Evolutionary conservation across 139 green algal genomes (phyloP).

Genomic region (Closterium sp.): DNA sequence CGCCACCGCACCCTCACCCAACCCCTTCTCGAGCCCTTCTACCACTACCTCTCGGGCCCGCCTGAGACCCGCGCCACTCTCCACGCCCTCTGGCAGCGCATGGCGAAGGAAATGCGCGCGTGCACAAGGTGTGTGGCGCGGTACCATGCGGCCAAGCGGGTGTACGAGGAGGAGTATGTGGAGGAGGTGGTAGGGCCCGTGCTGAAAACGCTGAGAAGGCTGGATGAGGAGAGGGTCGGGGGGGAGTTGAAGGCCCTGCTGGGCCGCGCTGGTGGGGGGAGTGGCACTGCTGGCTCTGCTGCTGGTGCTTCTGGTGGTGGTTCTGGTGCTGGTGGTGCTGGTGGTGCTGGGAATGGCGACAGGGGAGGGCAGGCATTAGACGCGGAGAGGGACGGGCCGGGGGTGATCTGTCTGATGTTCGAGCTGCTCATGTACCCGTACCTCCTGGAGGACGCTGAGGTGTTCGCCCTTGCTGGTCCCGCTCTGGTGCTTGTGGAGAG

Average conservation of each 20-base stretch:
- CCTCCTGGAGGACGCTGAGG: conserved; percentile 23
- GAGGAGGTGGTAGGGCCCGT: conserved; percentile 28
- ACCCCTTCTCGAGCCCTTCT: conserved; percentile 35
- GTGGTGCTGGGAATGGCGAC: neutral
- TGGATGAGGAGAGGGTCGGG: conserved; percentile 32
- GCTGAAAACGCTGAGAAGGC: conserved; percentile 12
- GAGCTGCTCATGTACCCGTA: conserved; percentile 30
- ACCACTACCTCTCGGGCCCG: conserved; percentile 23
- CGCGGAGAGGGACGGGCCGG: neutral
- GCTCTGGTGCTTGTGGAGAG: neutral
- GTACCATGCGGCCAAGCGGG: conserved; percentile 1
- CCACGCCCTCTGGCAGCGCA: conserved; percentile 17
- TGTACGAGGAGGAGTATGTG: conserved; percentile 26
- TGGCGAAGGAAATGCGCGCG: neutral
- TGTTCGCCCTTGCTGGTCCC: neutral
- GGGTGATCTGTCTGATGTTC: conserved; percentile 28
- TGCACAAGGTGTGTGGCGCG: conserved; percentile 21
- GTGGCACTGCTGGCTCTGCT: neutral
- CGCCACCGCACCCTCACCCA: conserved; percentile 5
- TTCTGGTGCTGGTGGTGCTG: neutral
- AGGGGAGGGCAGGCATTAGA: neutral
- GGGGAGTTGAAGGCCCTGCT: neutral
- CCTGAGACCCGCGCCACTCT: neutral
- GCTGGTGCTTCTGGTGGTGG: neutral
- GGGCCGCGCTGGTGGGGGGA: neutral